Evolutionary conservation across 2,329 filamentous ascomycete genomes (phyloP).

Genomic region (Pezizomycotina sp.): DNA sequence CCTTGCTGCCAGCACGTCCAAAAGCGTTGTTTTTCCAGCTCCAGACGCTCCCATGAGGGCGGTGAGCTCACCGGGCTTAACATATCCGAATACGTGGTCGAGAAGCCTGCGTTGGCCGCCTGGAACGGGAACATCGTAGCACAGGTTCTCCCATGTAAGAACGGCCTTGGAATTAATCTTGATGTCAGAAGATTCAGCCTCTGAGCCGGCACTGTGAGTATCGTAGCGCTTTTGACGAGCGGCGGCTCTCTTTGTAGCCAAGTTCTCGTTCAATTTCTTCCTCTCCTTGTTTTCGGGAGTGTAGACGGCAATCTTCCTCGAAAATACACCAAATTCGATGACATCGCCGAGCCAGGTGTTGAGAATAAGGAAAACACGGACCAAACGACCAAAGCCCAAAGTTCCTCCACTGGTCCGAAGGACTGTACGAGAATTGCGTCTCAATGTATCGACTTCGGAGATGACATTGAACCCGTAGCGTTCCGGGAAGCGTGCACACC

Average conservation of each 20-base stretch:
- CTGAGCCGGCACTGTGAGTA: constrained; percentile 15
- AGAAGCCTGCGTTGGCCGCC: constrained; percentile 55
- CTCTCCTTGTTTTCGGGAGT: constrained; percentile 52
- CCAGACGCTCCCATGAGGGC: constrained; percentile 68
- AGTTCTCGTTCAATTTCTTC: constrained; percentile 46
- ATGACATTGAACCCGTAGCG: constrained; percentile 43
- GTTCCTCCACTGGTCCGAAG: constrained; percentile 60
- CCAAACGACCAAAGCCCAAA: constrained; percentile 61
- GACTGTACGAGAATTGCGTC: constrained; percentile 49
- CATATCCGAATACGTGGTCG: constrained; percentile 58
- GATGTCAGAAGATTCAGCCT: constrained; percentile 1
- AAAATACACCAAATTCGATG: constrained; percentile 60
- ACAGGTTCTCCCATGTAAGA: constrained; percentile 56
- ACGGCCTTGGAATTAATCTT: constrained; percentile 36
- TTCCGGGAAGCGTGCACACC: constrained; percentile 65
- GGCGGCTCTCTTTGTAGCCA: constrained; percentile 30
- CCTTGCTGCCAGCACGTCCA: constrained; percentile 61
- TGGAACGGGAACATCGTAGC: constrained; percentile 58
- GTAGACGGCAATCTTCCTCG: constrained; percentile 66
- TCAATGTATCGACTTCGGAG: constrained; percentile 53
- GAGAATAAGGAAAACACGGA: constrained; percentile 55
- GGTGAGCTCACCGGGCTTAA: constrained; percentile 62
- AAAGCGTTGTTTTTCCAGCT: constrained; percentile 67
- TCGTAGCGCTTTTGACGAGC: constrained; percentile 6
- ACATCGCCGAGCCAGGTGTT: constrained; percentile 68